Percentiles rank a stretch among this genome's conserved stretches.
These are phyloP conservation scores for Botrytis fragariae DNA, from an alignment of 2,329 filamentous ascomycete species.

Conservation along the genomic window DNA sequence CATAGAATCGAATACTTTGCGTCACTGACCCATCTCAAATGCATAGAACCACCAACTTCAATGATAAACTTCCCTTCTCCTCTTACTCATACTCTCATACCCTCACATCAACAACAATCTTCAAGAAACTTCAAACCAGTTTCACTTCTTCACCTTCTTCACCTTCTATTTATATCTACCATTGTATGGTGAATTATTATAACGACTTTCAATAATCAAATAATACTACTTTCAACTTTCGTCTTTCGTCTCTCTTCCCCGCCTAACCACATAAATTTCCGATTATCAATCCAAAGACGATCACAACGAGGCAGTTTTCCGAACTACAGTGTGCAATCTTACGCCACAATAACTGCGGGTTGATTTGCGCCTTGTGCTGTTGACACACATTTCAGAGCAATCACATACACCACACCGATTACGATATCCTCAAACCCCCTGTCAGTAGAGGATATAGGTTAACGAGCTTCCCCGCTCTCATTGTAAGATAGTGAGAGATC, in stretches of 20 bases:
- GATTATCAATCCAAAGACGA: slow-evolving; percentile 5
- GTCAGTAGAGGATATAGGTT: not conserved
- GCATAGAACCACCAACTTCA: not conserved
- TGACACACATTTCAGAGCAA: slow-evolving; percentile 13
- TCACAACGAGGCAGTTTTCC: slow-evolving; percentile 8
- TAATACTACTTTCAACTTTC: not conserved
- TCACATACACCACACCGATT: slow-evolving; percentile 12
- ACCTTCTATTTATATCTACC: not conserved
- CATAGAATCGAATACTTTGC: not conserved
- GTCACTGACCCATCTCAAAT: not conserved
- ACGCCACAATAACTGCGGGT: slow-evolving; percentile 14
- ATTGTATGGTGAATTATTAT: not conserved
- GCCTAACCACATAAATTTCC: not conserved
- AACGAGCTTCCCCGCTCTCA: slow-evolving; percentile 6
- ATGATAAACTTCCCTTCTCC: not conserved
- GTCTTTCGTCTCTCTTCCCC: not conserved
- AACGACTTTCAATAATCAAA: not conserved
- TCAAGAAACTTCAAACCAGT: not conserved
- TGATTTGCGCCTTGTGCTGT: slow-evolving; percentile 20
- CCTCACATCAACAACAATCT: not conserved
- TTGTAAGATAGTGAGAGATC: not conserved
- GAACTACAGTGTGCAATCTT: slow-evolving; percentile 10
- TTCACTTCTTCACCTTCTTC: not conserved
- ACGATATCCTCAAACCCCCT: slow-evolving; percentile 1
- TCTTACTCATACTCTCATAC: not conserved